phyloP scores from a whole-genome alignment of 331 rosid genomes.

The Pyrus hybrid region DNA sequence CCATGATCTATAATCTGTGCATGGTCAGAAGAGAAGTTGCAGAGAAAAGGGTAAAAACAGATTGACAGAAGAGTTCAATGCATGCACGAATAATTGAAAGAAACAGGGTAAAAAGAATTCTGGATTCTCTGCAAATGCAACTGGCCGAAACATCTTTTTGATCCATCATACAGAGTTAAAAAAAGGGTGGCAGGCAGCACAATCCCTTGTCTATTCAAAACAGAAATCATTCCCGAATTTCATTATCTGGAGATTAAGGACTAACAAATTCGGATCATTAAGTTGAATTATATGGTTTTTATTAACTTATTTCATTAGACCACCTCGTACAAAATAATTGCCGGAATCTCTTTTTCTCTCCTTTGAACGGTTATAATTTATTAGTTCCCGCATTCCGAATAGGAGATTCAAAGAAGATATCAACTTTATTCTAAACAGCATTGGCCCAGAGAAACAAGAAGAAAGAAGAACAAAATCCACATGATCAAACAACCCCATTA shows the following conservation, averaged over 20 bases:
- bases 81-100: slow-evolving; percentile 31
- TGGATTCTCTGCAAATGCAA: background rate
- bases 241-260: too few relatives aligned
- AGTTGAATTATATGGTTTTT: too few relatives aligned
- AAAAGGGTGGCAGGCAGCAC: background rate
- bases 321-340: too few relatives aligned
- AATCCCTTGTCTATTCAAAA: background rate
- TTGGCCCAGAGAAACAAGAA: background rate
- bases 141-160: background rate
- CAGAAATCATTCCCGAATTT: too few relatives aligned
- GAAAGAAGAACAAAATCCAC: background rate
- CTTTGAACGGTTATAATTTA: too few relatives aligned
- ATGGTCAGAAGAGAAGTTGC: slow-evolving; percentile 4
- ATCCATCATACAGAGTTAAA: background rate
- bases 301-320: too few relatives aligned
- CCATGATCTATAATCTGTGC: slow-evolving; percentile 4
- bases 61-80: slow-evolving; percentile 10
- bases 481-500: background rate
- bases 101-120: slow-evolving; percentile 20
- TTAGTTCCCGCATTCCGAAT: too few relatives aligned
- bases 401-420: too few relatives aligned
- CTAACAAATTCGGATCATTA: too few relatives aligned
- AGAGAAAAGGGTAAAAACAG: slow-evolving; percentile 13
- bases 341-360: too few relatives aligned
- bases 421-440: background rate